phyloP scores from a whole-genome alignment of 73 alveolate species.

The Tetrahymena borealis region DNA sequence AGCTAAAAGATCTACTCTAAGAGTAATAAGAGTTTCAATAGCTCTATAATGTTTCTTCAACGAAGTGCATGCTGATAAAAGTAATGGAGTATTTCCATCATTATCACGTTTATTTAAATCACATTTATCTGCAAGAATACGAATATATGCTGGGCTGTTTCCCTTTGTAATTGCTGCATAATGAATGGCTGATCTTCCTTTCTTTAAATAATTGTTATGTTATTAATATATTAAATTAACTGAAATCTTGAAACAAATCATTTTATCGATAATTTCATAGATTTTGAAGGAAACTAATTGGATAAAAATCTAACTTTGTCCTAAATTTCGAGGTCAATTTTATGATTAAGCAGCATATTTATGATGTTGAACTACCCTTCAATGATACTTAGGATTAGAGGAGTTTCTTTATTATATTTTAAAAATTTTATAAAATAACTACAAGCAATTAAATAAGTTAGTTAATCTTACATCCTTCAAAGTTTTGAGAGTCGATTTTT shows the following conservation, averaged over 20 bases:
- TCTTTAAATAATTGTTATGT: background rate
- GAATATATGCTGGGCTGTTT: background rate
- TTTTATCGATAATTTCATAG: too few relatives aligned
- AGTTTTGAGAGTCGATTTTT: background rate
- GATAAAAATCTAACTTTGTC: background rate
- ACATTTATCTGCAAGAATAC: background rate
- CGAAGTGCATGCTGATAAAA: background rate
- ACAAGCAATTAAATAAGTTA: background rate
- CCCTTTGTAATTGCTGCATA: background rate
- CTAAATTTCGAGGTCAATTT: background rate
- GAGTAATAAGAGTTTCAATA: background rate
- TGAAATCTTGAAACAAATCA: background rate
- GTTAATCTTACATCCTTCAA: background rate
- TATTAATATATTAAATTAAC: background rate
- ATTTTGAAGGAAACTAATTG: background rate
- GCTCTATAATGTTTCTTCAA: background rate
- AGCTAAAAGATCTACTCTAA: background rate
- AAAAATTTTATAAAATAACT: background rate
- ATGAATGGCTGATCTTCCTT: background rate
- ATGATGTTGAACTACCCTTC: background rate
- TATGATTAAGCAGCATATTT: background rate
- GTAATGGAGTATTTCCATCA: background rate
- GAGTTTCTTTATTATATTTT: background rate
- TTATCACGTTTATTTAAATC: background rate
- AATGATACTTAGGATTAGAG: background rate